Evolutionary conservation across 495 filamentous ascomycete genomes (phyloP).

Genomic region (Xylaria telfairii): DNA sequence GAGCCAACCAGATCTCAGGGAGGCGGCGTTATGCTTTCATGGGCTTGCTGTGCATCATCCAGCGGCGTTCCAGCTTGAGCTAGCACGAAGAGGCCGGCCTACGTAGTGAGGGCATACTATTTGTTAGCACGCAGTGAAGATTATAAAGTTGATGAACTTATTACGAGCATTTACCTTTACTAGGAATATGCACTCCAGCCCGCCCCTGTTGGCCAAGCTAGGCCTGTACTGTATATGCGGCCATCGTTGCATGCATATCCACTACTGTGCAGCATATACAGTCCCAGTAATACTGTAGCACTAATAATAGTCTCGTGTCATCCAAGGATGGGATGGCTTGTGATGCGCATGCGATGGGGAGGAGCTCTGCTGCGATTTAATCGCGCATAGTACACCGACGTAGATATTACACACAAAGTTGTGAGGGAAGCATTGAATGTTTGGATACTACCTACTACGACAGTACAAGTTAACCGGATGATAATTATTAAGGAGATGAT

Average conservation of each 20-base stretch:
- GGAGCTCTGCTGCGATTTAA: slow-evolving; percentile 14
- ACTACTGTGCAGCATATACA: slow-evolving; percentile 20
- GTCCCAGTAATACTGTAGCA: neutral
- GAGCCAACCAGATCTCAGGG: slow-evolving; percentile 3
- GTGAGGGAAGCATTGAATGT: neutral
- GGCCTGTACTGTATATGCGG: slow-evolving; percentile 2
- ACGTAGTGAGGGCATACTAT: neutral
- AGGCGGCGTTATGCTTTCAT: neutral
- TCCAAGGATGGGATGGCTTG: neutral
- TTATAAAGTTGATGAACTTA: slow-evolving; percentile 3
- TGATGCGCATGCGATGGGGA: neutral
- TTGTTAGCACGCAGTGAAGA: neutral
- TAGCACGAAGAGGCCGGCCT: neutral
- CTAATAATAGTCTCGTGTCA: slow-evolving; percentile 20
- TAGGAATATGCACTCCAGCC: neutral
- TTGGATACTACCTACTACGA: neutral
- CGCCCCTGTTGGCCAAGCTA: neutral
- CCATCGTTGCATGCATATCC: slow-evolving; percentile 12
- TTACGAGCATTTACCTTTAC: neutral
- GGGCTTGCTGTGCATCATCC: slow-evolving; percentile 11
- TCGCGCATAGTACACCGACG: slow-evolving; percentile 21
- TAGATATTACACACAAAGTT: neutral
- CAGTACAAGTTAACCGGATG: neutral
- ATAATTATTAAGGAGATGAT: neutral
- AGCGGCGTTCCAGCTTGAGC: neutral